Conservation (phyloP, 805 yeast genomes). For the Wickerhamomyces chambardii region DNA sequence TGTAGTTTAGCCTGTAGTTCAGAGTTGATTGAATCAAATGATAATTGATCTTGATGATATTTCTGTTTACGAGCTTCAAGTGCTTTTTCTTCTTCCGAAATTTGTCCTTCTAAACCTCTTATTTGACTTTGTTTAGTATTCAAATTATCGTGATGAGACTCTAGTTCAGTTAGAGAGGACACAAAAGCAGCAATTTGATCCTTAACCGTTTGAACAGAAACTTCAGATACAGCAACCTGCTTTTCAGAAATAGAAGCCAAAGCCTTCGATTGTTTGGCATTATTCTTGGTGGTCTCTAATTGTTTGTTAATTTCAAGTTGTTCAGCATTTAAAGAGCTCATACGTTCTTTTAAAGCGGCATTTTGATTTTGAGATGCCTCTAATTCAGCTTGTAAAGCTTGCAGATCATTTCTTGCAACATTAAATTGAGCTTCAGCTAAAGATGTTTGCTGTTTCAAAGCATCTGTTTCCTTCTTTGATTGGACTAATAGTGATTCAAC, state of each 20-base stretch:
- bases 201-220: constrained; percentile 34
- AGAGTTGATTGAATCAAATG: constrained; percentile 10
- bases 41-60: constrained; percentile 8
- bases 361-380: constrained; percentile 67
- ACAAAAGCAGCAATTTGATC: constrained; percentile 26
- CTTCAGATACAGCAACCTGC: constrained; percentile 59
- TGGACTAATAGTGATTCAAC: constrained; percentile 55
- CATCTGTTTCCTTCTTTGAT: constrained; percentile 59
- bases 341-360: constrained; percentile 53
- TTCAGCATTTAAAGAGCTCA: constrained; percentile 61
- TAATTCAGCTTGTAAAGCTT: constrained; percentile 47
- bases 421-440: constrained; percentile 73
- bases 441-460: constrained; percentile 61
- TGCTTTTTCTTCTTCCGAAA: constrained; percentile 28
- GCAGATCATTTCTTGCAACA: constrained; percentile 56
- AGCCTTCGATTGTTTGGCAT: constrained; percentile 53
- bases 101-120: constrained; percentile 16
- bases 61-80: constrained; percentile 20
- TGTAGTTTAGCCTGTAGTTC: constrained; percentile 23
- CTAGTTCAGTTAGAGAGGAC: constrained; percentile 24
- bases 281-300: constrained; percentile 40
- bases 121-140: constrained; percentile 25
- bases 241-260: constrained; percentile 56
- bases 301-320: constrained; percentile 49
- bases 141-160: constrained; percentile 28